Evolutionary conservation across 805 yeast genomes (phyloP).

Genomic region (Myxozyma neotropica): DNA sequence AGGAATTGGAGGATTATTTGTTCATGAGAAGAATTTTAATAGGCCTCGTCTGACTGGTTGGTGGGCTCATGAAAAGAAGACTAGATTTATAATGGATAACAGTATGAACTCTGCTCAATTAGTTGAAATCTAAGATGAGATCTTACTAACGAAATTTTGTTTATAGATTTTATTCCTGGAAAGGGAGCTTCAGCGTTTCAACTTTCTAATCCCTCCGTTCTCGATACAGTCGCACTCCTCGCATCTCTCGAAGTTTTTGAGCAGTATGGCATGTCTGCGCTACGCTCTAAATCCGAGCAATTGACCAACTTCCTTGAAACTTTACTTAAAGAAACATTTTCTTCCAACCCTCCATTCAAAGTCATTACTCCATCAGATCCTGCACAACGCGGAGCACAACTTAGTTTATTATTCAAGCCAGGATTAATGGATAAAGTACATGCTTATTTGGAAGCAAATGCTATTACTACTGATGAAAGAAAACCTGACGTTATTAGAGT

Average conservation of each 20-base stretch:
- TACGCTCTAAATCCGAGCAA: slow-evolving; percentile 58
- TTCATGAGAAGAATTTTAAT: slow-evolving; percentile 55
- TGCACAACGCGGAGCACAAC: slow-evolving; percentile 74
- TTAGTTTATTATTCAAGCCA: slow-evolving; percentile 70
- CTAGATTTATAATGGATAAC: slow-evolving; percentile 70
- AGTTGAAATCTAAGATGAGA: too few relatives aligned
- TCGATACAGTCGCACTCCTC: slow-evolving; percentile 75
- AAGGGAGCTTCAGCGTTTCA: slow-evolving; percentile 85
- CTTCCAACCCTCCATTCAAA: slow-evolving; percentile 46
- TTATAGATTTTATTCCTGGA: slow-evolving; percentile 54
- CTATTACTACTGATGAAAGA: slow-evolving; percentile 84
- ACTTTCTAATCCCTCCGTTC: slow-evolving; percentile 87
- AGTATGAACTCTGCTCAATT: slow-evolving; percentile 10
- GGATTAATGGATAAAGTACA: slow-evolving; percentile 67
- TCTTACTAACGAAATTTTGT: too few relatives aligned
- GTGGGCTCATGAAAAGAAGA: slow-evolving; percentile 86
- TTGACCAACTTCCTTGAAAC: slow-evolving; percentile 62
- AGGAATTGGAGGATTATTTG: slow-evolving; percentile 82
- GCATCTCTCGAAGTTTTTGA: slow-evolving; percentile 65
- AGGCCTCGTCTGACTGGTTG: slow-evolving; percentile 86
- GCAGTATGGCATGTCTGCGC: slow-evolving; percentile 55
- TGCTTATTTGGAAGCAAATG: slow-evolving; percentile 52
- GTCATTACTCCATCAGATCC: slow-evolving; percentile 73
- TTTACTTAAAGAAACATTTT: slow-evolving; percentile 48
- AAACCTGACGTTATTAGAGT: slow-evolving; percentile 86